phyloP scores from a whole-genome alignment of 495 filamentous ascomycete species.

The Xylaria cubensis region DNA sequence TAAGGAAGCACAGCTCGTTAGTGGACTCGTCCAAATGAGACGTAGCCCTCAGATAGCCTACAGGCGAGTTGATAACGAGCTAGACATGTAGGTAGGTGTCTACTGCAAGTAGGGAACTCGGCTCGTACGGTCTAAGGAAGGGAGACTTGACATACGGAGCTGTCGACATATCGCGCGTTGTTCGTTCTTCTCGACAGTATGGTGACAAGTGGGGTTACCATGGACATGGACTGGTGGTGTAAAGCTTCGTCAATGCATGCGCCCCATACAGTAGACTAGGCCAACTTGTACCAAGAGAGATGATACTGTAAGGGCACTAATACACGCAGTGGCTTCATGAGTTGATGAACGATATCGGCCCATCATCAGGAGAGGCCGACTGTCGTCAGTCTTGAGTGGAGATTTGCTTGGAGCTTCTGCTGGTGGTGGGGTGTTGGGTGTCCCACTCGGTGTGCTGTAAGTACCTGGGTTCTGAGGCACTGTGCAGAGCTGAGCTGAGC shows the following conservation, averaged over 20 bases:
- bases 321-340: constrained; percentile 32
- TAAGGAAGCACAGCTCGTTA: constrained; percentile 31
- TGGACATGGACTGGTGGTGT: neutral
- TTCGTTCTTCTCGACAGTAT: constrained; percentile 23
- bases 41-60: neutral
- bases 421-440: neutral
- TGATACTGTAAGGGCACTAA: constrained; percentile 31
- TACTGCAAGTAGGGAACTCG: neutral
- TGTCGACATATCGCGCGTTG: constrained; percentile 32
- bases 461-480: neutral
- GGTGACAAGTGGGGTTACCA: neutral
- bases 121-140: neutral
- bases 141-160: constrained; percentile 38
- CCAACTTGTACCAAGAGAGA: constrained; percentile 7
- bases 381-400: constrained; percentile 22
- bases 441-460: neutral
- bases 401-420: constrained; percentile 10
- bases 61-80: neutral
- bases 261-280: constrained; percentile 30
- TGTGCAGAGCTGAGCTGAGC: too few species aligned
- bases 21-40: constrained; percentile 21
- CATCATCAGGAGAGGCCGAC: constrained; percentile 25
- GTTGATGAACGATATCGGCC: constrained; percentile 25
- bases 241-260: constrained; percentile 14
- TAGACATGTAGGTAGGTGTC: neutral